Evolutionary conservation across 1,284 basidiomycete species (phyloP), one percentile per base, ranked within the genome.

Genomic region (Ganoderma sinense): DNA sequence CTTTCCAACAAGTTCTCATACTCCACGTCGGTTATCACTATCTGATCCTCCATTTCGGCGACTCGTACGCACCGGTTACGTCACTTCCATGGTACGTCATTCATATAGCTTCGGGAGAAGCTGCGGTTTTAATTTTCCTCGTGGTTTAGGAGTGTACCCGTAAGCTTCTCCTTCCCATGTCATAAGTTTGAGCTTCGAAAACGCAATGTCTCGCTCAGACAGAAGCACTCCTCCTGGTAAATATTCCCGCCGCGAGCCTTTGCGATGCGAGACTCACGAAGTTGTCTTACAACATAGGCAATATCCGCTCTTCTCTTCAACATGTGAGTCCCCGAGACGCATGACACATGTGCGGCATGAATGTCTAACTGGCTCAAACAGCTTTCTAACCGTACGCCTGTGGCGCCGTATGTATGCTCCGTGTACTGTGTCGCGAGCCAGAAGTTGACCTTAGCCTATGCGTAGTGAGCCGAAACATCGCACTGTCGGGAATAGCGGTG

Each of bases 11-110:
- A 65, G 64, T 58, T 26, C 33, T 43, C 23, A 56, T 65, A 20
- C 23, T 65, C 4, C 64, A 65, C 31, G 14, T 58, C 16, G 64
- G 64, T 1, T 65, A 65, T 23, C 26, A 56, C 29, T 65, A 58
- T 14, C 11, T 65, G 53, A 43, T 65, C 39, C 31, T 18, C 33
- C 40, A 65, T 40, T 65, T 65, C 29, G 64, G 64, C 23, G 64
- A 65, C 26, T 8, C 6, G 4, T 45, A 23, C 10, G 64, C 13
- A 5, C 51, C 55, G 8, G 18, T 31, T 23, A 58, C 64, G 53
- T 41, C 39, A 10, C 51, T 65, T 31, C 64, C 64, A 29, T 65
- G 64, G 64, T 65, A 31, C 26, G 53, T 55, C 11, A 31, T 31
- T 55, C n/a, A 39, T 55, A 29, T 11, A 26, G 26, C 31, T 55